Evolutionary conservation across 2,329 filamentous ascomycete species (phyloP).

Genomic region (Arachnomyces sp.): DNA sequence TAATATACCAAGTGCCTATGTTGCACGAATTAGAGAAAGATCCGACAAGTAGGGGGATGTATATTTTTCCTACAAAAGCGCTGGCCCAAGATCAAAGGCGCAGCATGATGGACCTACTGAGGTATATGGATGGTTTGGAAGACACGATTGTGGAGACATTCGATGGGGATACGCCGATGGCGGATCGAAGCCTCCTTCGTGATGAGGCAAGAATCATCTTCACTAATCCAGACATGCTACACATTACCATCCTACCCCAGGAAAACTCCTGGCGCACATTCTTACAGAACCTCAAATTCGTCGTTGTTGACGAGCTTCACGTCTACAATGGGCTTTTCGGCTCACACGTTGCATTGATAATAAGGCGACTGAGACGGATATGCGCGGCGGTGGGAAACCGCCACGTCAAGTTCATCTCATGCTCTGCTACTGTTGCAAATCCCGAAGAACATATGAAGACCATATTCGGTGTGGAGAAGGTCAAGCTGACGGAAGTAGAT

Average conservation of each 20-base stretch:
- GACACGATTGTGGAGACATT: conserved; percentile 80
- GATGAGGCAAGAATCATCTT: conserved; percentile 90
- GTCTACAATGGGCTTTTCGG: conserved; percentile 95
- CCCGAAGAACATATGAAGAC: conserved; percentile 84
- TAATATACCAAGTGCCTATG: conserved; percentile 96
- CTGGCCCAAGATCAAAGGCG: conserved; percentile 88
- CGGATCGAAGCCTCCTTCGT: conserved; percentile 66
- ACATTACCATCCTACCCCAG: conserved; percentile 85
- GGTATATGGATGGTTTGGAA: conserved; percentile 70
- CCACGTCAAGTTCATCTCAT: conserved; percentile 82
- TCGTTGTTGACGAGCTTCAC: conserved; percentile 86
- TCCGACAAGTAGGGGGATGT: conserved; percentile 72
- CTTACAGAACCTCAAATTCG: conserved; percentile 78
- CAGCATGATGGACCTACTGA: conserved; percentile 75
- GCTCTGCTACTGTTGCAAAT: conserved; percentile 92
- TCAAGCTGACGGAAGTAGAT: conserved; percentile 78
- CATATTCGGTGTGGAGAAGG: conserved; percentile 80
- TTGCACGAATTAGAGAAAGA: conserved; percentile 78
- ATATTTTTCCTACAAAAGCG: conserved; percentile 96
- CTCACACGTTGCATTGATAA: conserved; percentile 87
- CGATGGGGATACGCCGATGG: conserved; percentile 87
- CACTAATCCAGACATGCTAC: conserved; percentile 96
- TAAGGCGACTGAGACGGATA: conserved; percentile 77
- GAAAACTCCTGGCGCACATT: conserved; percentile 85
- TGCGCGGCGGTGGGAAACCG: conserved; percentile 85